Percentiles rank a stretch among this genome's conserved stretches.
These are phyloP conservation scores for Leccinum solheimii DNA, from an alignment of 1,284 basidiomycete genomes.

Conservation along the genomic window DNA sequence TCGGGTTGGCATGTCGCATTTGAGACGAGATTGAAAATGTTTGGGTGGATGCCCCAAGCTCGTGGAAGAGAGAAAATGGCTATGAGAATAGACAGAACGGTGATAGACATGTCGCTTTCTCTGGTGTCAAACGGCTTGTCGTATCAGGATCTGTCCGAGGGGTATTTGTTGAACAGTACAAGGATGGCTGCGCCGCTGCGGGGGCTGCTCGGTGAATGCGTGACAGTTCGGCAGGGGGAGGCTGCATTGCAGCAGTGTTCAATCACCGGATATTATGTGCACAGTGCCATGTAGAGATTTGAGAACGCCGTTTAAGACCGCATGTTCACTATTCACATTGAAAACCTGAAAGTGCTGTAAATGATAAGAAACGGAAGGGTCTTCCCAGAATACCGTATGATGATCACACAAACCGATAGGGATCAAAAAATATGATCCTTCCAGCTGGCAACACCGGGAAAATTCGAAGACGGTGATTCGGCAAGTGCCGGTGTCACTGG, in stretches of 20 bases:
- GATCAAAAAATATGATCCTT: neutral
- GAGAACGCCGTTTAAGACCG: neutral
- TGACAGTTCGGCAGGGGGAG: neutral
- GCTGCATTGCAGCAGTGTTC: neutral
- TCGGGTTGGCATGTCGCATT: conserved; percentile 16
- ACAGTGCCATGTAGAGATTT: neutral
- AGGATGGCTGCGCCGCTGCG: neutral
- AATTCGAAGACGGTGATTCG: too few relatives aligned
- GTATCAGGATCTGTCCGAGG: neutral
- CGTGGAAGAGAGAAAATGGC: conserved; percentile 1
- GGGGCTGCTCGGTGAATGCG: neutral
- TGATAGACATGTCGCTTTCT: conserved; percentile 7
- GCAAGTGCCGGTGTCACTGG: too few relatives aligned
- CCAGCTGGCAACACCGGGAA: too few relatives aligned
- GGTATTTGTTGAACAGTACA: neutral
- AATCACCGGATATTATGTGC: neutral
- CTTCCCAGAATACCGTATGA: neutral
- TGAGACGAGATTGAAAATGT: conserved; percentile 9
- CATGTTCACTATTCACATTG: neutral
- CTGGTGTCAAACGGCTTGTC: neutral
- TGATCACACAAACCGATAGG: neutral
- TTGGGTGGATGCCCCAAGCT: conserved; percentile 9
- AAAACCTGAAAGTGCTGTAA: neutral
- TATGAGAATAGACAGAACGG: conserved; percentile 2
- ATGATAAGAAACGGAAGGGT: neutral